Evolutionary conservation across 495 filamentous ascomycete species (phyloP).

Genomic region (Neurospora intermedia): DNA sequence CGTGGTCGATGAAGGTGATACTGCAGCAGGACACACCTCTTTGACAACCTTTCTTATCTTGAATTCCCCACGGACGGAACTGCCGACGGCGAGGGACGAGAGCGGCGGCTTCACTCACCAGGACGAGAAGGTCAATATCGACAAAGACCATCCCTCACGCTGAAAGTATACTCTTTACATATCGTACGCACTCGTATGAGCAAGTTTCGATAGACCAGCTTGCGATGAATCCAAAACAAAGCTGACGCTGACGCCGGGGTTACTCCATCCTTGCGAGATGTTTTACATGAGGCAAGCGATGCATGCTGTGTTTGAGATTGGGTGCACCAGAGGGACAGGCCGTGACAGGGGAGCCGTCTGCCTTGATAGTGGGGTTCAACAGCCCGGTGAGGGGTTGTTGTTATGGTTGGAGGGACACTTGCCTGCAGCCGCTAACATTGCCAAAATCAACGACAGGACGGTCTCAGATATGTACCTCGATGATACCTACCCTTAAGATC

Average conservation of each 20-base stretch:
- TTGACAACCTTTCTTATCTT: background rate
- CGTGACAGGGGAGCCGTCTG: conserved; percentile 4
- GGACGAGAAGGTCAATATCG: background rate
- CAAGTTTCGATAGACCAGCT: background rate
- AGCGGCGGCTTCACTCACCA: background rate
- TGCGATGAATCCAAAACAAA: background rate
- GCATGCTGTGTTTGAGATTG: conserved; percentile 14
- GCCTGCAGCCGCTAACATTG: background rate
- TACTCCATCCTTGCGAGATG: background rate
- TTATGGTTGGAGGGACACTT: background rate
- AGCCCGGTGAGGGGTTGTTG: background rate
- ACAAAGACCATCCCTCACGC: background rate
- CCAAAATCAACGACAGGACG: background rate
- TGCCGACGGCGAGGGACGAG: background rate
- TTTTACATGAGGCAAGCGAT: conserved; percentile 5
- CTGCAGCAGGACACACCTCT: background rate
- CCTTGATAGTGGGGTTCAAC: conserved; percentile 2
- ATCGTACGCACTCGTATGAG: background rate
- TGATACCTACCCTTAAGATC: background rate
- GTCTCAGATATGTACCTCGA: background rate
- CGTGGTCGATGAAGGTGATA: background rate
- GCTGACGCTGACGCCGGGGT: background rate
- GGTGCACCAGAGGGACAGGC: conserved; percentile 2
- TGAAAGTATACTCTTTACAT: background rate
- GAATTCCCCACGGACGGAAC: background rate